Conservation (phyloP, 2,329 filamentous ascomycete genomes). For the Eutypa lata region DNA sequence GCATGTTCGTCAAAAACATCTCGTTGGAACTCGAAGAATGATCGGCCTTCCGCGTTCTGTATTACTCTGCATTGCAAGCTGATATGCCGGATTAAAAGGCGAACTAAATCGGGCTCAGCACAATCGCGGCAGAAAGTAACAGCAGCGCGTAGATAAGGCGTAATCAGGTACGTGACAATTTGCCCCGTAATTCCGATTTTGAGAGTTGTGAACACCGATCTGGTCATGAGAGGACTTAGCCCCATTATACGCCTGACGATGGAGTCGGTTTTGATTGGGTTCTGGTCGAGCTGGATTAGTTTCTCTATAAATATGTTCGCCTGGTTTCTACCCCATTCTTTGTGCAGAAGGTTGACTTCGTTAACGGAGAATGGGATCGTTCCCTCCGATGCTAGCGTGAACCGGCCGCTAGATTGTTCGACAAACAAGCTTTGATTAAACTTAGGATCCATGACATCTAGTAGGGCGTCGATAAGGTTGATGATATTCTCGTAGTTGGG, state of each 20-base stretch:
- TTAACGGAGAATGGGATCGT: constrained; percentile 41
- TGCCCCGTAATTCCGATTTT: constrained; percentile 51
- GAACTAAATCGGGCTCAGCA: constrained; percentile 29
- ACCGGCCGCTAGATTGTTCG: constrained; percentile 37
- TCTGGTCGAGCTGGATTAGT: constrained; percentile 61
- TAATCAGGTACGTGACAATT: constrained; percentile 42
- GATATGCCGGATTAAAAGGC: constrained; percentile 41
- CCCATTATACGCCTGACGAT: constrained; percentile 58
- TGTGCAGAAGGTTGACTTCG: constrained; percentile 46
- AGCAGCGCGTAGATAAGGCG: constrained; percentile 58
- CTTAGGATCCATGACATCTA: constrained; percentile 39
- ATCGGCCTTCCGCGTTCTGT: constrained; percentile 45
- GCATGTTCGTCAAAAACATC: constrained; percentile 30
- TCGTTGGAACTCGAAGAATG: constrained; percentile 45
- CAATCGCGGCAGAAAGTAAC: constrained; percentile 49
- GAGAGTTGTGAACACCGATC: constrained; percentile 51
- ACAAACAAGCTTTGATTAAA: constrained; percentile 34
- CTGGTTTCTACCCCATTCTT: constrained; percentile 35
- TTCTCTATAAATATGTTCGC: constrained; percentile 62
- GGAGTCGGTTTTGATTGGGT: constrained; percentile 44
- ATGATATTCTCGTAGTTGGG: constrained; percentile 55
- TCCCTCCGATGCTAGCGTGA: constrained; percentile 29
- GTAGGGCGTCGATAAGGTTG: constrained; percentile 43
- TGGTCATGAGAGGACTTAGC: constrained; percentile 48
- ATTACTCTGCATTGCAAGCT: constrained; percentile 40